Evolutionary conservation across 371 early-diverging fungal genomes (phyloP), one percentile per base, ranked within the genome.

Genomic region (Mortierella sp.): DNA sequence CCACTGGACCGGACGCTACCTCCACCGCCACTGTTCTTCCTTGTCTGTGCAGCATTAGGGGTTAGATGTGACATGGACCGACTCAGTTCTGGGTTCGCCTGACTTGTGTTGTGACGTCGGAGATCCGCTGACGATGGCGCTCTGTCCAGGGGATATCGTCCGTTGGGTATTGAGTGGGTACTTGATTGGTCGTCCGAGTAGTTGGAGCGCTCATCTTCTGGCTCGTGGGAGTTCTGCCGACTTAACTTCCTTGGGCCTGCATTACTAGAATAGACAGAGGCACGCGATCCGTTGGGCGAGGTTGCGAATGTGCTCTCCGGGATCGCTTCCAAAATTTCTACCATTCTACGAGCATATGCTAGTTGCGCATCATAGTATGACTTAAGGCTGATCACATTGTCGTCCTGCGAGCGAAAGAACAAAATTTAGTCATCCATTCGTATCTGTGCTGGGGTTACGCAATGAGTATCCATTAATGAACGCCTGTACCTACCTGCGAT

Each of bases 401-500:
- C 79, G 24, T 83, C 81, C 79, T 78, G 46, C 9, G 21, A 27
- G 2, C n/a, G 21, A 7, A 11, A 11, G n/a, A n/a, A n/a, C n/a
- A n/a, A n/a, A n/a, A n/a, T n/a, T n/a, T n/a, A n/a, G n/a, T n/a
- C n/a, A n/a, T n/a, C n/a, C n/a, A n/a, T n/a, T n/a, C n/a, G n/a
- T n/a, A n/a, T n/a, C n/a, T n/a, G n/a, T n/a, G n/a, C n/a, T n/a
- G n/a, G n/a, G n/a, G n/a, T n/a, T n/a, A n/a, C n/a, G n/a, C n/a
- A n/a, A n/a, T n/a, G n/a, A n/a, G n/a, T n/a, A n/a, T n/a, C n/a
- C n/a, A n/a, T n/a, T n/a, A n/a, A n/a, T n/a, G n/a, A 17, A 11
- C 3, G 12, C 4, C 34, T 27, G 31, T 54, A 49, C 63, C 49
- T 84, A 86, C 90, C 83, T 94, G 93, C 48, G 86, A 83, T 26